Conservation (phyloP, 768 basidiomycete species). For the Leccinum obscurum region DNA sequence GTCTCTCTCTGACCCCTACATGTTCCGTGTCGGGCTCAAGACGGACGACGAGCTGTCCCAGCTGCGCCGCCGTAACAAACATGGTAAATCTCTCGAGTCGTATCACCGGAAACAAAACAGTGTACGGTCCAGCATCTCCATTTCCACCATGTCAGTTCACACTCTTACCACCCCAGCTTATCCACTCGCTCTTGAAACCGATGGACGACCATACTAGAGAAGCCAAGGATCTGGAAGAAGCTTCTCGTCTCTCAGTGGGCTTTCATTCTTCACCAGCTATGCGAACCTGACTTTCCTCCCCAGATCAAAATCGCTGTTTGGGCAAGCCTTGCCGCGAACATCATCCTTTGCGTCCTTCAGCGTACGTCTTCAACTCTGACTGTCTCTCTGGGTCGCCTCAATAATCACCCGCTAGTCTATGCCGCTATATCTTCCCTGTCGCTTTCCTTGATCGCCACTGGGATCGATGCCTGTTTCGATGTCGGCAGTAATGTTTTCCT, state of each 20-base stretch:
- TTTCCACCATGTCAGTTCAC: background rate
- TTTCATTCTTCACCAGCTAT: background rate
- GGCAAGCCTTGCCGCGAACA: slow-evolving; percentile 78
- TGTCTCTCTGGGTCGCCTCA: background rate
- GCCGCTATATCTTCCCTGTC: slow-evolving; percentile 85
- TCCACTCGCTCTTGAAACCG: slow-evolving; percentile 82
- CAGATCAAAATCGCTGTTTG: slow-evolving; percentile 89
- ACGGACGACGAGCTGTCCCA: slow-evolving; percentile 62
- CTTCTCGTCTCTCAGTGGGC: slow-evolving; percentile 64
- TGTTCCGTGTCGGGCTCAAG: slow-evolving; percentile 59
- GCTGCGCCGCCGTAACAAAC: slow-evolving; percentile 55
- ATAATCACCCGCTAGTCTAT: slow-evolving; percentile 61
- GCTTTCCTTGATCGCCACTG: slow-evolving; percentile 85
- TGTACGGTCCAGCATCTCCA: slow-evolving; percentile 38
- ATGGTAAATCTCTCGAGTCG: slow-evolving; percentile 60
- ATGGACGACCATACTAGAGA: slow-evolving; percentile 89
- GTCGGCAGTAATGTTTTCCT: slow-evolving; percentile 82
- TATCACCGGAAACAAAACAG: slow-evolving; percentile 76
- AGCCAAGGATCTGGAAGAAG: slow-evolving; percentile 68
- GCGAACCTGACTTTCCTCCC: background rate
- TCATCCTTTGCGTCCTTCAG: slow-evolving; percentile 70
- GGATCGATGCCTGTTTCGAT: slow-evolving; percentile 85
- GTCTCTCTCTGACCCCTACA: slow-evolving; percentile 60
- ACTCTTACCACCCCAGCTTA: slow-evolving; percentile 55
- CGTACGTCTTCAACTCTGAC: slow-evolving; percentile 36